Evolutionary conservation across 2,329 filamentous ascomycete genomes (phyloP).

Genomic region (Pseudocercospora musae): DNA sequence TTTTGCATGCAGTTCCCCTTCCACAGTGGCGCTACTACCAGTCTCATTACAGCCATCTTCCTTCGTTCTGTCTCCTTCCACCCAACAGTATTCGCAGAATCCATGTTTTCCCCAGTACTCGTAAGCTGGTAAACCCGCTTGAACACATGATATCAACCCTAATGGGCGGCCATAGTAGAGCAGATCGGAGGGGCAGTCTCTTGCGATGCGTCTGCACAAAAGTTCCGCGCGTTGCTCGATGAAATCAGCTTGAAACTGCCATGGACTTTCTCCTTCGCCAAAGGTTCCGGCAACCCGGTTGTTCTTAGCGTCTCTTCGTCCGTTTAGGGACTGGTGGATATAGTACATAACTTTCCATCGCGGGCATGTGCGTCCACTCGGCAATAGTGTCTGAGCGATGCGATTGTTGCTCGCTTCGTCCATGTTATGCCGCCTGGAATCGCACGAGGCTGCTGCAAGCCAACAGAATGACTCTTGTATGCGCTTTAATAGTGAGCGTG

Average conservation of each 20-base stretch:
- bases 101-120: background rate
- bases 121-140: background rate
- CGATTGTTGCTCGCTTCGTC: background rate
- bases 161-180: background rate
- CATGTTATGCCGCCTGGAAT: background rate
- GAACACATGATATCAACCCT: background rate
- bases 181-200: background rate
- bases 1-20: background rate
- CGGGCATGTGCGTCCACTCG: background rate
- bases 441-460: background rate
- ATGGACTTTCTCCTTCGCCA: background rate
- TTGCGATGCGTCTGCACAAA: background rate
- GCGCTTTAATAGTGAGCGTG: background rate
- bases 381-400: background rate
- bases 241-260: background rate
- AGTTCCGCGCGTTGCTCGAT: background rate
- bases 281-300: background rate
- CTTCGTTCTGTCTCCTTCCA: background rate
- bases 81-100: background rate
- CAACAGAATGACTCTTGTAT: background rate
- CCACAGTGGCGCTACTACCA: background rate
- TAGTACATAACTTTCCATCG: conserved; percentile 1
- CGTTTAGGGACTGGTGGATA: background rate
- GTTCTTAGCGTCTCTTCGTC: background rate
- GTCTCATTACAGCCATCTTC: too few species aligned